Percentiles rank a stretch among this genome's conserved stretches.
Evolutionary conservation across 331 rosid genomes (phyloP).

Genomic region (Dryas integrifolia): DNA sequence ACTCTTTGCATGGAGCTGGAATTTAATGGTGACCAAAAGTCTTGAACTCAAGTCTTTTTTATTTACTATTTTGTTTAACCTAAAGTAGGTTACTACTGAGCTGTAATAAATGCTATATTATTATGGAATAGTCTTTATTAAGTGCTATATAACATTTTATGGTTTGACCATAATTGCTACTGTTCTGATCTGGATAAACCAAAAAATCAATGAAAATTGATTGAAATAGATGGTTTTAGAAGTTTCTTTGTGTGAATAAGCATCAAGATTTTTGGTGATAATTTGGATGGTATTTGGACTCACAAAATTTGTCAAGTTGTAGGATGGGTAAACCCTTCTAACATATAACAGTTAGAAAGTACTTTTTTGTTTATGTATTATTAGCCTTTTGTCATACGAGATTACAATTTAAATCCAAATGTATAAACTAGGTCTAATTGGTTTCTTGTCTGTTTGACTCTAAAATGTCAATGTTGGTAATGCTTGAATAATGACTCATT

Average conservation of each 20-base stretch:
- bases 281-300: constrained; percentile 8
- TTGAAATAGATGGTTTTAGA: background rate
- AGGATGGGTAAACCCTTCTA: background rate
- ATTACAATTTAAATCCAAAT: background rate
- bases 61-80: background rate
- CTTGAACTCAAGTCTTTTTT: background rate
- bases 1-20: background rate
- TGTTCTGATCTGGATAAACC: background rate
- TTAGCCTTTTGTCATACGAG: background rate
- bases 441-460: background rate
- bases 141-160: background rate
- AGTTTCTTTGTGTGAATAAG: background rate
- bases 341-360: background rate
- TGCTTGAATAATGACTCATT: background rate
- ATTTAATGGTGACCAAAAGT: background rate
- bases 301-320: background rate
- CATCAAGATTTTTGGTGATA: background rate
- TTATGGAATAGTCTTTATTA: background rate
- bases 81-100: background rate
- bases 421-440: background rate
- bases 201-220: background rate
- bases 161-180: background rate
- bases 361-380: background rate
- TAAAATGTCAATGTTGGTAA: background rate
- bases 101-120: background rate